Percentiles rank a stretch among this genome's conserved stretches.
phyloP scores from a whole-genome alignment of 1,284 basidiomycete species.

The Afroboletus lepidellus region DNA sequence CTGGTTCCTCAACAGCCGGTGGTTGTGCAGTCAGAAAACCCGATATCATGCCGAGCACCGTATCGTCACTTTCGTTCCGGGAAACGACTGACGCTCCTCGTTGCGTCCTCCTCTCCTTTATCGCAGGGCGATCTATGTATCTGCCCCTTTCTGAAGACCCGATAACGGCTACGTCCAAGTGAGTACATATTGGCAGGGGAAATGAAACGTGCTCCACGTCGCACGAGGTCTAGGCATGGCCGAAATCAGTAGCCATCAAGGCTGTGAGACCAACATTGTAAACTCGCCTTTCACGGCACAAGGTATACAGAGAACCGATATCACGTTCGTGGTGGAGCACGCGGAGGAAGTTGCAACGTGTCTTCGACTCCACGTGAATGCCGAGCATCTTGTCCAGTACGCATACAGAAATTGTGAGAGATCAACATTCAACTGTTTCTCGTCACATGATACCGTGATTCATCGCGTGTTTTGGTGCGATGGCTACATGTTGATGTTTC shows the following conservation, averaged over 20 bases:
- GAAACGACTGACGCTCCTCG: background rate
- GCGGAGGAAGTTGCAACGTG: slow-evolving; percentile 10
- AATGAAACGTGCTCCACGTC: slow-evolving; percentile 3
- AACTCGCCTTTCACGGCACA: background rate
- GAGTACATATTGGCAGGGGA: background rate
- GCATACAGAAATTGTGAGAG: background rate
- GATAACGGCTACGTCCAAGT: background rate
- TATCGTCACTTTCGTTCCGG: background rate
- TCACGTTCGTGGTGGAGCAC: slow-evolving; percentile 13
- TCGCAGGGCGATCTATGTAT: background rate
- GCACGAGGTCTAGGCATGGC: slow-evolving; percentile 5
- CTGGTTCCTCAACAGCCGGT: background rate
- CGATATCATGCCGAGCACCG: background rate
- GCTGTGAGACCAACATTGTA: slow-evolving; percentile 2
- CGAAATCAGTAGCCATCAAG: background rate
- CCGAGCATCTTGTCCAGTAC: background rate
- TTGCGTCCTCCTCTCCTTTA: background rate
- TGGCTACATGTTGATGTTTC: background rate
- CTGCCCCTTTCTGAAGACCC: background rate
- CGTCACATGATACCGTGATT: background rate
- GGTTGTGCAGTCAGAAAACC: background rate
- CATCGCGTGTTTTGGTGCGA: background rate
- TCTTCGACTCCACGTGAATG: background rate
- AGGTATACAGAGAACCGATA: slow-evolving; percentile 3
- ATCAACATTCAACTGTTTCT: too few relatives aligned